Evolutionary conservation across 441 rosid species (phyloP).

Genomic region (Erodium trifolium): DNA sequence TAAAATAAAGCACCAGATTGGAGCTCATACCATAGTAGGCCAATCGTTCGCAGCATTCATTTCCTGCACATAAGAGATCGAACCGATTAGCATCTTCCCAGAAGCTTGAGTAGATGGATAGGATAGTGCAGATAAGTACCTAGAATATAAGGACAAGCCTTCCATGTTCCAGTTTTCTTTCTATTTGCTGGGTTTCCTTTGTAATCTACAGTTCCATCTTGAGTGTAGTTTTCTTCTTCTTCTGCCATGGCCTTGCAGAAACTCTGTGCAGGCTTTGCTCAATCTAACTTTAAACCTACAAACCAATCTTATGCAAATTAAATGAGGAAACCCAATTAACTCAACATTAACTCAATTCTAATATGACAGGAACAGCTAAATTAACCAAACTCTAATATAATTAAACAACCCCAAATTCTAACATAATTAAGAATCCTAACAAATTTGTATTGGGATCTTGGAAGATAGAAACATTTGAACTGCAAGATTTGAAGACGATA

Average conservation of each 20-base stretch:
- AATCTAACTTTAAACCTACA: background rate
- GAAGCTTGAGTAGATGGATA: background rate
- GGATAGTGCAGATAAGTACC: slow-evolving; percentile 33
- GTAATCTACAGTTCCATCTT: slow-evolving; percentile 72
- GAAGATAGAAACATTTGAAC: background rate
- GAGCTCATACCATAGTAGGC: slow-evolving; percentile 98
- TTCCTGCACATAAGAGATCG: slow-evolving; percentile 35
- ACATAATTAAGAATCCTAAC: too few species aligned
- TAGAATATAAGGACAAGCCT: slow-evolving; percentile 77
- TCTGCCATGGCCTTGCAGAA: slow-evolving; percentile 16
- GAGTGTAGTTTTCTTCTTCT: slow-evolving; percentile 42
- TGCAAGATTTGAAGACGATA: background rate
- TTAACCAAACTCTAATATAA: too few species aligned
- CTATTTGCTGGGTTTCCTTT: slow-evolving; percentile 59
- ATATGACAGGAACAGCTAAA: too few species aligned
- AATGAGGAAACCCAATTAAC: too few species aligned
- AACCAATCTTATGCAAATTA: too few species aligned
- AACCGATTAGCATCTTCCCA: background rate
- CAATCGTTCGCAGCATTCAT: slow-evolving; percentile 85
- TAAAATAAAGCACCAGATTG: slow-evolving; percentile 73
- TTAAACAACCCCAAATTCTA: too few species aligned
- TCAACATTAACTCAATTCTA: too few species aligned
- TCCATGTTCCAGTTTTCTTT: slow-evolving; percentile 80
- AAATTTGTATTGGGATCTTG: background rate
- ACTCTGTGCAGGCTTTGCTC: background rate